These are phyloP conservation scores for Apiotrichum sp. DNA, from an alignment of 1,284 basidiomycete genomes.

Conservation along the genomic window DNA sequence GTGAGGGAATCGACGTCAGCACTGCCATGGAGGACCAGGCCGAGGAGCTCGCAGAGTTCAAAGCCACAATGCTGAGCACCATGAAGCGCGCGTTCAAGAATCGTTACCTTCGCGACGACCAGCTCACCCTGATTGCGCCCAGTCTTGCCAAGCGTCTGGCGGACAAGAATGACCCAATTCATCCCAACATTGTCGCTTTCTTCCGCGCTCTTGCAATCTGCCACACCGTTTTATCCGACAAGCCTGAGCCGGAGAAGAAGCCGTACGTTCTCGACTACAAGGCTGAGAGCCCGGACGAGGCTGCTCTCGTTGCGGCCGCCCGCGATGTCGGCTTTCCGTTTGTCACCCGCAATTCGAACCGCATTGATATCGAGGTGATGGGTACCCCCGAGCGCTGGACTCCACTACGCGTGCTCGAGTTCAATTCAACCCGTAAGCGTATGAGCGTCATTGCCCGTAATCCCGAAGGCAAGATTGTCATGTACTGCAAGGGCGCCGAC, in stretches of 20 bases:
- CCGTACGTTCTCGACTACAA: conserved; percentile 80
- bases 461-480: conserved; percentile 69
- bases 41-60: conserved; percentile 59
- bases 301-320: conserved; percentile 84
- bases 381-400: conserved; percentile 78
- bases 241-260: conserved; percentile 57
- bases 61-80: conserved; percentile 68
- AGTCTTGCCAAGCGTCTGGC: conserved; percentile 70
- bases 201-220: conserved; percentile 88
- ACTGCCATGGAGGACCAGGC: conserved; percentile 66
- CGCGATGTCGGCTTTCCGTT: conserved; percentile 92
- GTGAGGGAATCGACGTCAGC: conserved; percentile 63
- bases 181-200: conserved; percentile 68
- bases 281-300: conserved; percentile 85
- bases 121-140: conserved; percentile 83
- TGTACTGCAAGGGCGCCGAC: conserved; percentile 97
- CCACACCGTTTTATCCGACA: conserved; percentile 76
- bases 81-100: conserved; percentile 81
- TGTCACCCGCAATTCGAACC: conserved; percentile 65
- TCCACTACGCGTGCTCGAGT: conserved; percentile 77
- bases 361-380: conserved; percentile 83
- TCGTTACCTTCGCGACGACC: conserved; percentile 72
- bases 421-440: conserved; percentile 86
- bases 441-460: conserved; percentile 86
- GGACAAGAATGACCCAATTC: conserved; percentile 58